Conservation (phyloP, 83 land plant species). For the Isoetes engelmannii region DNA sequence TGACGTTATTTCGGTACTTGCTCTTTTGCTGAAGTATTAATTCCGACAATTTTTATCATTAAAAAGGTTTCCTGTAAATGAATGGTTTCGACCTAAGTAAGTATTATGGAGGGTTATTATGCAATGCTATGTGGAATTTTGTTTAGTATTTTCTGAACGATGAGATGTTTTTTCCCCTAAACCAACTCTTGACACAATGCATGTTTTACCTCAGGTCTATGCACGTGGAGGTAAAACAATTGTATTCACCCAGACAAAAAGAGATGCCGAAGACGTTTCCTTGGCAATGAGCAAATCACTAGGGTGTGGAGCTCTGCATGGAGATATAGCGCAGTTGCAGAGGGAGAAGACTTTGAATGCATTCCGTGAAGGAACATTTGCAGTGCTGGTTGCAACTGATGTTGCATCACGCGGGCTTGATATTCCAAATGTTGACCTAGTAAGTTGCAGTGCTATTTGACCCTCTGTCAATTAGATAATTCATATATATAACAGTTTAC, state of each 20-base stretch:
- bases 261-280: conserved; percentile 97
- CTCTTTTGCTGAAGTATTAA: not conserved
- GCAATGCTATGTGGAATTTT: conserved; percentile 9
- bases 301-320: conserved; percentile 93
- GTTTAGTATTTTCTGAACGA: not conserved
- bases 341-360: conserved; percentile 81
- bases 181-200: too few species aligned
- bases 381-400: conserved; percentile 96
- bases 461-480: not conserved
- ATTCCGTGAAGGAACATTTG: conserved; percentile 84
- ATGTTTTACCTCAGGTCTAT: conserved; percentile 51
- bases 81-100: not conserved
- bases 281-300: conserved; percentile 57
- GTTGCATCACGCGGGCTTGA: conserved; percentile 98
- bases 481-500: not conserved
- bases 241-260: conserved; percentile 90
- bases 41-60: not conserved
- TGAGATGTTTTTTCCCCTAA: not conserved
- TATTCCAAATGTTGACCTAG: conserved; percentile 92
- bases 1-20: conserved; percentile 72
- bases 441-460: conserved; percentile 21
- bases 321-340: conserved; percentile 87
- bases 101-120: not conserved
- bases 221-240: conserved; percentile 97
- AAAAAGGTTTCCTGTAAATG: not conserved